Conservation (phyloP, 2,329 filamentous ascomycete species). For the Sporothrix brunneoviolacea region DNA sequence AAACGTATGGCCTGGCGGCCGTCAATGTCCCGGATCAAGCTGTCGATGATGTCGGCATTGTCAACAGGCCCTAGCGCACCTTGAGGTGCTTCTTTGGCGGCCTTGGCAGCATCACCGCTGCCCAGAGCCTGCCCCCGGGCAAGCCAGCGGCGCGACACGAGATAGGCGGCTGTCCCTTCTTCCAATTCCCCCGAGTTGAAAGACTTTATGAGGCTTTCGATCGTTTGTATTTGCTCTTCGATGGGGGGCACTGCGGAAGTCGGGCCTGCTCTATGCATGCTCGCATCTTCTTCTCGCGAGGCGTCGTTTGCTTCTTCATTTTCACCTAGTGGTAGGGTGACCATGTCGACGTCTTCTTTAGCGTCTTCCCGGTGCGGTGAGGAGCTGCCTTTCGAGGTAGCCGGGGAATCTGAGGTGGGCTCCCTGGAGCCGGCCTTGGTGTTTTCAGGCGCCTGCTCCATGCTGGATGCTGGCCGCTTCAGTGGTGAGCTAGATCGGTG, state of each 20-base stretch:
- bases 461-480: conserved; percentile 57
- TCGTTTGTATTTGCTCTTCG: conserved; percentile 61
- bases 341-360: conserved; percentile 42
- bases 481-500: conserved; percentile 59
- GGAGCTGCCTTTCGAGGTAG: not conserved
- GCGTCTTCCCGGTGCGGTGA: conserved; percentile 23
- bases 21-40: conserved; percentile 45
- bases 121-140: conserved; percentile 62
- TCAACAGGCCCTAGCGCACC: conserved; percentile 70
- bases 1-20: conserved; percentile 63
- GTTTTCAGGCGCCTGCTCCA: conserved; percentile 35
- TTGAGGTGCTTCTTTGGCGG: conserved; percentile 51
- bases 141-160: conserved; percentile 77
- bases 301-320: not conserved
- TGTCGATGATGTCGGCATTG: conserved; percentile 73
- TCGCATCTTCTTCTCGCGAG: conserved; percentile 1
- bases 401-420: conserved; percentile 28
- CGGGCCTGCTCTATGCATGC: conserved; percentile 11
- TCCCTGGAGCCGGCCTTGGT: not conserved
- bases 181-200: conserved; percentile 47
- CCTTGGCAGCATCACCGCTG: conserved; percentile 45
- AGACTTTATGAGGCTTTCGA: conserved; percentile 54
- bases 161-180: conserved; percentile 68
- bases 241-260: conserved; percentile 9
- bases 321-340: conserved; percentile 24